Conservation (phyloP, 2,329 filamentous ascomycete species). For the Colletotrichum nymphaeae region DNA sequence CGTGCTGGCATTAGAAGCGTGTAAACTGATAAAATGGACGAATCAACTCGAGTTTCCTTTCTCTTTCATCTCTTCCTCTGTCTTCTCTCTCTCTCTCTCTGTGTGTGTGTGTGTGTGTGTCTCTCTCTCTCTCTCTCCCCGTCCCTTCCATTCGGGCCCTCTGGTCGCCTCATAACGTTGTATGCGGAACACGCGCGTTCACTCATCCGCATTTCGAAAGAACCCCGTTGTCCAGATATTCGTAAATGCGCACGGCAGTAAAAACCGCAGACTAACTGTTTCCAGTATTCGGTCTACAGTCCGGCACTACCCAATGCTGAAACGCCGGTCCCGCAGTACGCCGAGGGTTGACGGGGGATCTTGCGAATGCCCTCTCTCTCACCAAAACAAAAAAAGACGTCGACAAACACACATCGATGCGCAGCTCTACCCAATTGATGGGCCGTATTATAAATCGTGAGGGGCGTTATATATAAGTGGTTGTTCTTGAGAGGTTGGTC, state of each 20-base stretch:
- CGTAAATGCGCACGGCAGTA: background rate
- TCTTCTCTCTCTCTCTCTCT: background rate
- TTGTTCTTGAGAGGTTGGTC: background rate
- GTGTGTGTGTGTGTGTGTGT: background rate
- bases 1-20: conserved; percentile 36
- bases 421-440: conserved; percentile 29
- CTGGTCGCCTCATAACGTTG: conserved; percentile 14
- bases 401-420: conserved; percentile 29
- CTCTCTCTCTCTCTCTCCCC: background rate
- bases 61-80: background rate
- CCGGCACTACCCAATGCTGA: background rate
- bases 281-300: background rate
- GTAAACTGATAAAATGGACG: conserved; percentile 27
- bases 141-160: background rate
- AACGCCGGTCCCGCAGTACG: conserved; percentile 15
- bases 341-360: background rate
- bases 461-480: conserved; percentile 28
- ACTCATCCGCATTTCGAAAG: background rate
- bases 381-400: conserved; percentile 17
- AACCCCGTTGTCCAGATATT: background rate
- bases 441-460: conserved; percentile 31
- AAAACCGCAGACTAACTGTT: background rate
- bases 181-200: background rate
- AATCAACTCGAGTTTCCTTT: conserved; percentile 12
- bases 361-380: background rate